Percentiles rank a stretch among this genome's conserved stretches.
Evolutionary conservation across 441 rosid species (phyloP).

Genomic region (Eruca vesicaria): DNA sequence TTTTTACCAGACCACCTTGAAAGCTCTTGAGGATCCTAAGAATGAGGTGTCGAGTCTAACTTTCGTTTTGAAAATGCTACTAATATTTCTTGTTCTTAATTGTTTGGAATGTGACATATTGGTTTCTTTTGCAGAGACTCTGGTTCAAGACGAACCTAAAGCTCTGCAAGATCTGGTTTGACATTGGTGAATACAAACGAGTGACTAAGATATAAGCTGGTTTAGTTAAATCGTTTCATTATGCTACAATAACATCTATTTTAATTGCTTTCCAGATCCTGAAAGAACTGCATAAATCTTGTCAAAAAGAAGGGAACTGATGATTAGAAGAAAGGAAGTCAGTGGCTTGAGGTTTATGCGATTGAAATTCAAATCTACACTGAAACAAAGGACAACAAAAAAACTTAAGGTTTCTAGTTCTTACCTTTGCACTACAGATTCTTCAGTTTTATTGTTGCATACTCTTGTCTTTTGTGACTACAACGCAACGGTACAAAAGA

Average conservation of each 20-base stretch:
- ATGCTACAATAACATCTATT: constrained; percentile 1
- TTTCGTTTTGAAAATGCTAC: neutral
- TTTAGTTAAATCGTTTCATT: constrained; percentile 1
- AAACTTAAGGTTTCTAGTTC: constrained; percentile 73
- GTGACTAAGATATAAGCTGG: constrained; percentile 75
- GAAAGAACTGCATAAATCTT: constrained; percentile 95
- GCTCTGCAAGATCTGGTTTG: constrained; percentile 99
- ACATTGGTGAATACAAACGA: constrained; percentile 95
- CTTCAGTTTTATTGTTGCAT: neutral
- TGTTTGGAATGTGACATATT: constrained; percentile 21
- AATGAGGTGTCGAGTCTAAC: constrained; percentile 62
- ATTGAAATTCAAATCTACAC: constrained; percentile 98
- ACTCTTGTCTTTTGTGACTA: constrained; percentile 11
- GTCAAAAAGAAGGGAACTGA: constrained; percentile 98
- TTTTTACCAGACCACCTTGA: constrained; percentile 93
- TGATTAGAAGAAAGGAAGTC: constrained; percentile 99
- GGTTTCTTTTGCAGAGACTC: constrained; percentile 65
- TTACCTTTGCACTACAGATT: neutral
- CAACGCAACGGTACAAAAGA: too few relatives aligned
- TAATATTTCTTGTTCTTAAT: constrained; percentile 6
- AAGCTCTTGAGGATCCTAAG: constrained; percentile 99
- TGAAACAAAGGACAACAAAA: constrained; percentile 96
- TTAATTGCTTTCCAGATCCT: constrained; percentile 52
- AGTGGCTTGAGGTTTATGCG: constrained; percentile 96
- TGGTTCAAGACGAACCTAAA: constrained; percentile 99